Evolutionary conservation across 1,284 basidiomycete genomes (phyloP).

Genomic region (Ceratobasidium sp.): DNA sequence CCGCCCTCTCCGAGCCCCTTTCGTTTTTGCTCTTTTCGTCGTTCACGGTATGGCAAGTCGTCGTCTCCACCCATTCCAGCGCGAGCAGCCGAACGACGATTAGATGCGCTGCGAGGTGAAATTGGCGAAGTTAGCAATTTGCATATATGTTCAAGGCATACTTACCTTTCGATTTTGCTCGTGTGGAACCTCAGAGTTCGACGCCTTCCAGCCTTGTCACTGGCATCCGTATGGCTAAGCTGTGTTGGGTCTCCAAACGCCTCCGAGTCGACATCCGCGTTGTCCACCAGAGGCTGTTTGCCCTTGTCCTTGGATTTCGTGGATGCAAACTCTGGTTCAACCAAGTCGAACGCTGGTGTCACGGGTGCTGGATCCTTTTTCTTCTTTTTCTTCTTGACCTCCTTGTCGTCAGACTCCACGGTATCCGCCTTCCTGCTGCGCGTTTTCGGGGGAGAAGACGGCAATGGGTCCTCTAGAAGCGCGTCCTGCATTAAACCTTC

Average conservation of each 20-base stretch:
- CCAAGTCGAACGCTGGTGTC: conserved; percentile 72
- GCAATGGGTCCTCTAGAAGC: conserved; percentile 45
- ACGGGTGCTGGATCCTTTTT: conserved; percentile 50
- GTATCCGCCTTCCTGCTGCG: conserved; percentile 51
- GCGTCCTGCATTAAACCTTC: conserved; percentile 55
- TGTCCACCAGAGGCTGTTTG: conserved; percentile 52
- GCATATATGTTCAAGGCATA: not conserved
- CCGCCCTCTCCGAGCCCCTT: conserved; percentile 66
- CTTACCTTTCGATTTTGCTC: conserved; percentile 76
- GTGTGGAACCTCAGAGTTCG: conserved; percentile 89
- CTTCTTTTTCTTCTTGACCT: conserved; percentile 58
- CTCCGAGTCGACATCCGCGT: conserved; percentile 59
- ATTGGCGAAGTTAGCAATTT: not conserved
- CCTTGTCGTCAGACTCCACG: conserved; percentile 51
- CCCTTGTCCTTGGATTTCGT: conserved; percentile 55
- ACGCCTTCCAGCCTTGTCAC: conserved; percentile 84
- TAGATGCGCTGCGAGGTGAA: conserved; percentile 16
- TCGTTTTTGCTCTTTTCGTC: conserved; percentile 70
- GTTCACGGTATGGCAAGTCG: conserved; percentile 83
- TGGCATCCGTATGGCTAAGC: conserved; percentile 77
- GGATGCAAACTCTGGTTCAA: conserved; percentile 68
- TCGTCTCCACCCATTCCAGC: conserved; percentile 79
- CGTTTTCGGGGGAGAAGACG: conserved; percentile 52
- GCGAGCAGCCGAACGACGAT: conserved; percentile 62
- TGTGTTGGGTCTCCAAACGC: conserved; percentile 80